These are phyloP conservation scores for Coemansia sp. DNA, from an alignment of 192 early-diverging fungal genomes.

Conservation along the genomic window DNA sequence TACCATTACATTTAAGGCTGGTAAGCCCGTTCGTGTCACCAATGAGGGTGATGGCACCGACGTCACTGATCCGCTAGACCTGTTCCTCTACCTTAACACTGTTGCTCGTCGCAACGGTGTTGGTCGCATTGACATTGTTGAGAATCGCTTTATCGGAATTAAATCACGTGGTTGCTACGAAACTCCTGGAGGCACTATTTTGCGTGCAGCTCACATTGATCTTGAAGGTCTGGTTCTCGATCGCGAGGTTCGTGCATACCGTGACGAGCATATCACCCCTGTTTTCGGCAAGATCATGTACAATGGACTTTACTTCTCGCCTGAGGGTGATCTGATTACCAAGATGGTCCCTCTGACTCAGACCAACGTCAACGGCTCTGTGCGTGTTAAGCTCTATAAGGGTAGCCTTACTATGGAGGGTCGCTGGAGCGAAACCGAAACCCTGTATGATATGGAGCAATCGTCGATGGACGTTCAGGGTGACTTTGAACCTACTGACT, in stretches of 20 bases:
- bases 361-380: slow-evolving; percentile 84
- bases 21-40: slow-evolving; percentile 84
- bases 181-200: slow-evolving; percentile 95
- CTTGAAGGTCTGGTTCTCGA: slow-evolving; percentile 94
- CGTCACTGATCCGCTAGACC: slow-evolving; percentile 67
- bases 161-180: slow-evolving; percentile 99
- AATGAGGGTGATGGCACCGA: slow-evolving; percentile 75
- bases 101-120: slow-evolving; percentile 95
- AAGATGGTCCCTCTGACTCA: slow-evolving; percentile 81
- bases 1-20: slow-evolving; percentile 82
- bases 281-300: slow-evolving; percentile 76
- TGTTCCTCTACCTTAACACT: slow-evolving; percentile 96
- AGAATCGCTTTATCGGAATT: slow-evolving; percentile 98
- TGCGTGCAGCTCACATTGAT: slow-evolving; percentile 93
- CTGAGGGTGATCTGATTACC: slow-evolving; percentile 89
- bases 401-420: slow-evolving; percentile 88
- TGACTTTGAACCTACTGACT: slow-evolving; percentile 88
- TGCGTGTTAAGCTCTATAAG: slow-evolving; percentile 96
- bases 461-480: slow-evolving; percentile 93
- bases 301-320: slow-evolving; percentile 97
- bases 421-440: slow-evolving; percentile 75
- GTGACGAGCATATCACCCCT: slow-evolving; percentile 88
- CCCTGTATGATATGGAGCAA: slow-evolving; percentile 93
- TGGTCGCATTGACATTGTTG: slow-evolving; percentile 98
- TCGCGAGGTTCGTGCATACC: slow-evolving; percentile 89